Percentiles rank a stretch among this genome's conserved stretches.
Evolutionary conservation across 495 filamentous ascomycete species (phyloP).

Genomic region (Podospora anserina): DNA sequence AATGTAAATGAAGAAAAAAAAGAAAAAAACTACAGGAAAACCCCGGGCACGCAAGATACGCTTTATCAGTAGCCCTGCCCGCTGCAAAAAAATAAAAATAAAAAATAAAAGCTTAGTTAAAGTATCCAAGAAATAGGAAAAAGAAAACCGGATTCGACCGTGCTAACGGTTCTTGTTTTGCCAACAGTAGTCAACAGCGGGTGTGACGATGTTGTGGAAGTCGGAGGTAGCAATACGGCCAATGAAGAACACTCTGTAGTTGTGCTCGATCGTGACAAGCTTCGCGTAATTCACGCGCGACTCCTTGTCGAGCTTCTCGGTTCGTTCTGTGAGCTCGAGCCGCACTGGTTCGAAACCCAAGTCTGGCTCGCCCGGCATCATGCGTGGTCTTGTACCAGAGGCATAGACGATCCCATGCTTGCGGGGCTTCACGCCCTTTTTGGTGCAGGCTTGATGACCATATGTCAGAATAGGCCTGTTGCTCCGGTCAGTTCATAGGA

Average conservation of each 20-base stretch:
- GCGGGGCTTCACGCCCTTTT: conserved; percentile 43
- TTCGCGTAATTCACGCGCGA: conserved; percentile 48
- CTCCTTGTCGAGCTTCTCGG: conserved; percentile 43
- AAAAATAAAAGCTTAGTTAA: no score
- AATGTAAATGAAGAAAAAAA: no score
- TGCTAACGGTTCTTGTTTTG: conserved; percentile 34
- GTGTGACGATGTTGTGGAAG: conserved; percentile 35
- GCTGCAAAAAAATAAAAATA: no score
- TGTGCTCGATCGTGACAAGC: conserved; percentile 49
- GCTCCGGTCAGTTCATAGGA: conserved; percentile 10
- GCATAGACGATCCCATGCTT: conserved; percentile 48
- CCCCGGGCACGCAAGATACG: no score
- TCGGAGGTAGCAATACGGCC: conserved; percentile 33
- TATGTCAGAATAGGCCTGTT: conserved; percentile 49
- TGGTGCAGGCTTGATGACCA: conserved; percentile 41
- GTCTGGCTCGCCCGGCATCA: conserved; percentile 37
- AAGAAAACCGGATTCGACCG: conserved; percentile 10
- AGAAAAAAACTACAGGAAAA: no score
- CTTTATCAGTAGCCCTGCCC: no score
- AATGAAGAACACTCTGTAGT: conserved; percentile 46
- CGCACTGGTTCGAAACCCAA: conserved; percentile 43
- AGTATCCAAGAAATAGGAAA: no score
- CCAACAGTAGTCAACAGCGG: conserved; percentile 48
- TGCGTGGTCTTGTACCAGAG: conserved; percentile 26
- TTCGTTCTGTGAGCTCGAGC: conserved; percentile 29